Conservation (phyloP, 2,329 filamentous ascomycete species). For the Penicillium nordicum region DNA sequence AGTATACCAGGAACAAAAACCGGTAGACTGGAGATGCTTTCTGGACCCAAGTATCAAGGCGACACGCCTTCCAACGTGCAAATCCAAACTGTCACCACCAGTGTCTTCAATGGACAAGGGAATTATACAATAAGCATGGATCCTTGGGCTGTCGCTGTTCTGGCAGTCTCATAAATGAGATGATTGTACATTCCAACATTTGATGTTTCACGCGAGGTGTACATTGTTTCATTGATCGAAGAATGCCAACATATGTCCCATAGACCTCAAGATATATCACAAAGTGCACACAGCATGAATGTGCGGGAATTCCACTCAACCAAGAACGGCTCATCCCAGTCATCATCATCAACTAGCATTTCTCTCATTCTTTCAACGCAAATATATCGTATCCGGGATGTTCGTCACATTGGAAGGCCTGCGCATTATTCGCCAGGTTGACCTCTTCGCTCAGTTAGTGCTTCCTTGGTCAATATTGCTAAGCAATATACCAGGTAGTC, state of each 20-base stretch:
- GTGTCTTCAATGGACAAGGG: slow-evolving; percentile 10
- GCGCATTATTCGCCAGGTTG: slow-evolving; percentile 14
- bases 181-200: not conserved
- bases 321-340: too few relatives aligned
- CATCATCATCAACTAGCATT: too few relatives aligned
- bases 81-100: slow-evolving; percentile 12
- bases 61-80: slow-evolving; percentile 21
- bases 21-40: slow-evolving; percentile 25
- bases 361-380: too few relatives aligned
- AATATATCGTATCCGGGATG: too few relatives aligned
- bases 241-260: not conserved
- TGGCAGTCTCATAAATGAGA: slow-evolving; percentile 18
- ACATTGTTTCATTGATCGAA: not conserved
- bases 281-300: too few relatives aligned
- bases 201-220: too few relatives aligned
- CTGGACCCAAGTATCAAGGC: slow-evolving; percentile 18
- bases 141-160: slow-evolving; percentile 26
- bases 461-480: not conserved
- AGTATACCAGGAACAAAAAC: slow-evolving; percentile 22
- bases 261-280: slow-evolving; percentile 9
- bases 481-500: slow-evolving; percentile 47
- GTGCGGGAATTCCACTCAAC: too few relatives aligned
- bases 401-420: too few relatives aligned
- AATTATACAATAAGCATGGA: slow-evolving; percentile 24
- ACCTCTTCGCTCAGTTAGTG: slow-evolving; percentile 34